phyloP scores from a whole-genome alignment of 2,329 filamentous ascomycete species.

The Davidsoniella australis region DNA sequence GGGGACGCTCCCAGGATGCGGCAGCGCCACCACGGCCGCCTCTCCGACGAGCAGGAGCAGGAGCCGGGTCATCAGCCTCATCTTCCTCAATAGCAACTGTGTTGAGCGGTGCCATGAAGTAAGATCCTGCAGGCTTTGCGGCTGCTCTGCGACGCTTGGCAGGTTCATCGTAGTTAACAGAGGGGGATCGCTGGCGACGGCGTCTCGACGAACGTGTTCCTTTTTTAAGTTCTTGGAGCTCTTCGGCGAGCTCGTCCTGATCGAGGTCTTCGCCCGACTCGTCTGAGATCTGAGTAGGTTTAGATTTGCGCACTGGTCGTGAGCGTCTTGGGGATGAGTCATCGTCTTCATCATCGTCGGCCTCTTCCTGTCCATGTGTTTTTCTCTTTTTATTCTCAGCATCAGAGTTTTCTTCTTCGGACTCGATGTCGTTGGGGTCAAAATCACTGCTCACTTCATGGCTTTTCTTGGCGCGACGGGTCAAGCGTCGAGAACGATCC shows the following conservation, averaged over 20 bases:
- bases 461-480: slow-evolving; percentile 28
- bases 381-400: slow-evolving; percentile 19
- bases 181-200: slow-evolving; percentile 26
- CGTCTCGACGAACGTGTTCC: slow-evolving; percentile 35
- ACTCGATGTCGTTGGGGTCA: slow-evolving; percentile 38
- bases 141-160: slow-evolving; percentile 36
- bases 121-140: slow-evolving; percentile 53
- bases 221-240: slow-evolving; percentile 43
- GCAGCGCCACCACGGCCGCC: slow-evolving; percentile 44
- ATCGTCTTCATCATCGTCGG: slow-evolving; percentile 22
- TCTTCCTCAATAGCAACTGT: slow-evolving; percentile 51
- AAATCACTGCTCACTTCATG: slow-evolving; percentile 44
- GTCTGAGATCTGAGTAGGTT: slow-evolving; percentile 31
- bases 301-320: slow-evolving; percentile 24
- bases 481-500: slow-evolving; percentile 28
- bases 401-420: slow-evolving; percentile 38
- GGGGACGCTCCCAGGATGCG: slow-evolving; percentile 53
- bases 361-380: slow-evolving; percentile 23
- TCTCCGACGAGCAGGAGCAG: slow-evolving; percentile 51
- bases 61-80: slow-evolving; percentile 47
- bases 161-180: slow-evolving; percentile 42
- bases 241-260: slow-evolving; percentile 46
- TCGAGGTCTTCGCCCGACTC: slow-evolving; percentile 38
- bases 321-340: slow-evolving; percentile 25
- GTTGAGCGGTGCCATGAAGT: slow-evolving; percentile 61